Evolutionary conservation across 169 alveolate species (phyloP).

Genomic region (Perkinsus marinus): DNA sequence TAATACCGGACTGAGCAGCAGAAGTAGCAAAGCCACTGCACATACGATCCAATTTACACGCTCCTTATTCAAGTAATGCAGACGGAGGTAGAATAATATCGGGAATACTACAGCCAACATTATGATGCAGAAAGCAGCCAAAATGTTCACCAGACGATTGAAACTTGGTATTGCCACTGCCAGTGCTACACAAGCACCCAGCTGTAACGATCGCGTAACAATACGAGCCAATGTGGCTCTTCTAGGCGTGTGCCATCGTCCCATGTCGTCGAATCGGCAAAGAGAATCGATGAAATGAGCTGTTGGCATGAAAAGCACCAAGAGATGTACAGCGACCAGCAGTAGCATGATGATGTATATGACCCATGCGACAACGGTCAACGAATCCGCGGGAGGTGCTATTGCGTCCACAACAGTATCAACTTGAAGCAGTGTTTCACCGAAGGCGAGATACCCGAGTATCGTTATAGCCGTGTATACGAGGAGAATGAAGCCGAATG

Average conservation of each 20-base stretch:
- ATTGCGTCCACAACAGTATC: not conserved
- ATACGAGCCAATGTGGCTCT: not conserved
- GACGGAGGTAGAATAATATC: not conserved
- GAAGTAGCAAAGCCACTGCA: not conserved
- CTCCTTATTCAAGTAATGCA: not conserved
- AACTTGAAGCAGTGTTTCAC: not conserved
- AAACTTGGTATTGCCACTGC: not conserved
- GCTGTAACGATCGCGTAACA: not conserved
- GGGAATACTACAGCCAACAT: not conserved
- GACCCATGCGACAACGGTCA: not conserved
- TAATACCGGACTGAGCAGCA: not conserved
- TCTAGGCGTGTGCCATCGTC: not conserved
- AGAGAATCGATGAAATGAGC: not conserved
- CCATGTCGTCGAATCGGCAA: not conserved
- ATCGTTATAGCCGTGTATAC: not conserved
- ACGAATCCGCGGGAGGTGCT: not conserved
- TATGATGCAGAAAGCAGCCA: not conserved
- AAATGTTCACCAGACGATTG: not conserved
- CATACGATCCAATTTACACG: not conserved
- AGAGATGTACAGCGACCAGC: not conserved
- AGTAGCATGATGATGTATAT: not conserved
- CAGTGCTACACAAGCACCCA: not conserved
- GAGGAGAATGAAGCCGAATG: not conserved
- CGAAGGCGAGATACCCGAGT: not conserved
- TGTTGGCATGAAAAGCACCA: not conserved